Evolutionary conservation across 345 rosid species (phyloP), one percentile per base, ranked within the genome.

Genomic region (Salix exigua): DNA sequence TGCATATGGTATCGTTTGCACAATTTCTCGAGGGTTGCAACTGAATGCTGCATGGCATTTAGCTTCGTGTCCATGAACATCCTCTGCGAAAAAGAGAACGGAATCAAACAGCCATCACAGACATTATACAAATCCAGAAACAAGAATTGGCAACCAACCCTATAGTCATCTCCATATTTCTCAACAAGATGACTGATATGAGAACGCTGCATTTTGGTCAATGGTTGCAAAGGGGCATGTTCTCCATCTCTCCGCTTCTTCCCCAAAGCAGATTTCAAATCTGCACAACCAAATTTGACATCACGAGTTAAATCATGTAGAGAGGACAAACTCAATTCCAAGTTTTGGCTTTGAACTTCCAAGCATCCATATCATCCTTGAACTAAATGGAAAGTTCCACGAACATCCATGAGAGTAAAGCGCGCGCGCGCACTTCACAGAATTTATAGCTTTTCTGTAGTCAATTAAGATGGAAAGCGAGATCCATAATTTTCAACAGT

Each of bases 241-340:
- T 92, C 88, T n/a, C 99, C 97, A 78, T 91, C 97, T 77, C 81
- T 95, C 68, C 98, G 82, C 79, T 90, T 90, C 88, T 93, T 95
- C 72, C 99, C 97, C 35, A 95, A 84, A 7, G 96, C 98, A 12
- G 91, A 82, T 88, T 93, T 93, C 77, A 95, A 83, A 86, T 95
- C 99, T 95, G 81, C 38, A 19, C 72, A 64, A 48, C 70, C 64
- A 35, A 38, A 14, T 28, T 18, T 23, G 30, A 51, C 37, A 58
- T 6, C 14, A 25, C 18, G 2, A n/a, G 28, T 13, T 21, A 33
- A 23, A 21, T 51, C 14, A 30, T 48, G 6, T 0, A 31, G 63
- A 28, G 38, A 73, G 38, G 25, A 5, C 17, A 19, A 63, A 18
- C 6, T 33, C 16, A 53, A 53, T 35, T 26, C 13, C 13, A 58